phyloP scores from a whole-genome alignment of 2,329 filamentous ascomycete genomes.

The Metarhizium sp. region DNA sequence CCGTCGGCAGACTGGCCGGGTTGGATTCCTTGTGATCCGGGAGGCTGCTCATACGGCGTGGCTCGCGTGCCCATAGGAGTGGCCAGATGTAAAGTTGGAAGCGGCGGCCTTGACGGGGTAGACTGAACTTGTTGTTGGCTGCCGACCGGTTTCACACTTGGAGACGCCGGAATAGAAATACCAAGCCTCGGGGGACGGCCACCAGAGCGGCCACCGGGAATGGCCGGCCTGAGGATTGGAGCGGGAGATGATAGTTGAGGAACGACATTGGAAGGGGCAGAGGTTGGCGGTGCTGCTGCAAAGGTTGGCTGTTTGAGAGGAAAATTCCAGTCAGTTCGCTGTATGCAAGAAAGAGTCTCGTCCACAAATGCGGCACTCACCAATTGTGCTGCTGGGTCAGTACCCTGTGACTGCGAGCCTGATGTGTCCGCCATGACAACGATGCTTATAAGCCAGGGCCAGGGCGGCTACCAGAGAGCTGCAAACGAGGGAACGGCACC shows the following conservation, averaged over 20 bases:
- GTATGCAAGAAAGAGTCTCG: background rate
- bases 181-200: conserved; percentile 70
- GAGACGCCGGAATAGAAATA: conserved; percentile 81
- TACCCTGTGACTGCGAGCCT: conserved; percentile 12
- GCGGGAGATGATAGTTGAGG: conserved; percentile 65
- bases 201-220: conserved; percentile 58
- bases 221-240: conserved; percentile 73
- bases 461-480: conserved; percentile 6
- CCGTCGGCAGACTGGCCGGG: conserved; percentile 61
- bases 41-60: conserved; percentile 58
- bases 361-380: conserved; percentile 8
- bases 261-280: conserved; percentile 26
- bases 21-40: conserved; percentile 39
- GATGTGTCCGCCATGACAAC: conserved; percentile 17
- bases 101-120: conserved; percentile 37
- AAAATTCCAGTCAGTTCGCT: conserved; percentile 1
- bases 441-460: conserved; percentile 7
- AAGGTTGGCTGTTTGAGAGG: conserved; percentile 11
- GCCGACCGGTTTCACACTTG: conserved; percentile 68
- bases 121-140: conserved; percentile 28
- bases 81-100: conserved; percentile 74
- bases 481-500: conserved; percentile 4
- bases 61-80: conserved; percentile 79
- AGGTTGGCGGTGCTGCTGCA: conserved; percentile 14
- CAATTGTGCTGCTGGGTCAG: conserved; percentile 10